A percentile compares a stretch with the other conserved stretches of the same genome.
Evolutionary conservation across 257 asterid genomes (phyloP).

Genomic region (Solanum rostratum): DNA sequence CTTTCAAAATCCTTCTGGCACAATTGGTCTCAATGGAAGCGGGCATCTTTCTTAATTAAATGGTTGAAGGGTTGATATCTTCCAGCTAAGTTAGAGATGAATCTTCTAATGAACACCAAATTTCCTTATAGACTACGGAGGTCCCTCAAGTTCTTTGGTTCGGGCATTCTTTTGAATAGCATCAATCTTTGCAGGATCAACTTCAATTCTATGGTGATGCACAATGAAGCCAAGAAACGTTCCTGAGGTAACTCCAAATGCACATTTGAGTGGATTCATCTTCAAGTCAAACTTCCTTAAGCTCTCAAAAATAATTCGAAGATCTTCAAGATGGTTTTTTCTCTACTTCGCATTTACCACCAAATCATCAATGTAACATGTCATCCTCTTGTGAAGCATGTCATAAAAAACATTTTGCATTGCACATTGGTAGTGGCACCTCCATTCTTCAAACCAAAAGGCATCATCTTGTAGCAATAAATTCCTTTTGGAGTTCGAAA

Average conservation of each 20-base stretch:
- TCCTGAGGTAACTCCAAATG: background rate
- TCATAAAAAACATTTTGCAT: background rate
- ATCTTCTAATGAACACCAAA: too few relatives aligned
- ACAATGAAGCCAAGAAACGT: background rate
- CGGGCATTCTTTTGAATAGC: too few relatives aligned
- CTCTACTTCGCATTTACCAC: background rate
- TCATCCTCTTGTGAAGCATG: background rate
- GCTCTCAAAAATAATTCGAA: background rate
- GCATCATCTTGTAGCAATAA: too few relatives aligned
- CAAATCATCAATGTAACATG: background rate
- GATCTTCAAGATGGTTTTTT: background rate
- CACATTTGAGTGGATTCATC: background rate
- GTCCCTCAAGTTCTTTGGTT: too few relatives aligned
- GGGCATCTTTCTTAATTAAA: background rate
- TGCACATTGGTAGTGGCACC: background rate
- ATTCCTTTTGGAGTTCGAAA: too few relatives aligned
- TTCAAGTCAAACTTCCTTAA: background rate
- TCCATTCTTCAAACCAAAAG: background rate
- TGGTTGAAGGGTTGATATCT: background rate
- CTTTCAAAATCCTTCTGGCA: background rate
- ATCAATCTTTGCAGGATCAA: too few relatives aligned
- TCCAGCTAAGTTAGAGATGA: background rate
- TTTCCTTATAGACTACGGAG: too few relatives aligned
- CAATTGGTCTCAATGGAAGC: background rate
- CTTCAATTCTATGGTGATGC: too few relatives aligned